Evolutionary conservation across 805 yeast species (phyloP), one percentile per base, ranked within the genome.

Genomic region (Candida xyloterini): DNA sequence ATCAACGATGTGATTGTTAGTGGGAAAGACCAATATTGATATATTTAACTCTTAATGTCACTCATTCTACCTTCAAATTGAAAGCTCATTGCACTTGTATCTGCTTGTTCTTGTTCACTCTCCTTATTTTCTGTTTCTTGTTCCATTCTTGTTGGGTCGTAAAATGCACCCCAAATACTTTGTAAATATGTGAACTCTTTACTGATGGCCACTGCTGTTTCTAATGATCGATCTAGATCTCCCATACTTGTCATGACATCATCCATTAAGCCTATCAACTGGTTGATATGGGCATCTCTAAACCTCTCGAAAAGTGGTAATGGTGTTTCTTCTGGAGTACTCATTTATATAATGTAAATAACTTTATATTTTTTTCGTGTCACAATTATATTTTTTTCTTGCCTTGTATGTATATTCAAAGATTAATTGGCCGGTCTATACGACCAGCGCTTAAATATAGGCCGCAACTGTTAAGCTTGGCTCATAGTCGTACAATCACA

Each of bases 1-100:
- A 93, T 93, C 61, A 95, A 93, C 65, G 91, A 91, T 63, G 99
- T 93, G 44, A 93, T 93, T 56, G 82, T 91, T 52, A 84, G 63
- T 33, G 66, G 65, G 27, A 53, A 58, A 38, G 59, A 52, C 31
- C 59, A 60, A 35, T 59, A 57, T 24, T 60, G 47, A 33, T 27
- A n/a, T 30, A 13, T 10, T 30, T 32, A 24, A 10, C 33, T 40
- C 21, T 38, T 28, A n/a, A 45, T 42, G 38, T 50, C 51, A 32
- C 55, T 52, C 55, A 54, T 52, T 33, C 56, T 40, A n/a, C 55
- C 56, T 28, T 54, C 58, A 27, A 54, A 54, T 29, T 44, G 52
- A 38, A 54, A 52, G 24, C 58, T 54, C 26, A 34, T 42, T 4
- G 33, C 48, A 14, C 48, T 43, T 10, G 47, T 41, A 31, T 47